These are phyloP conservation scores for Tulasnella sp. DNA, from an alignment of 768 basidiomycete species.

Conservation along the genomic window DNA sequence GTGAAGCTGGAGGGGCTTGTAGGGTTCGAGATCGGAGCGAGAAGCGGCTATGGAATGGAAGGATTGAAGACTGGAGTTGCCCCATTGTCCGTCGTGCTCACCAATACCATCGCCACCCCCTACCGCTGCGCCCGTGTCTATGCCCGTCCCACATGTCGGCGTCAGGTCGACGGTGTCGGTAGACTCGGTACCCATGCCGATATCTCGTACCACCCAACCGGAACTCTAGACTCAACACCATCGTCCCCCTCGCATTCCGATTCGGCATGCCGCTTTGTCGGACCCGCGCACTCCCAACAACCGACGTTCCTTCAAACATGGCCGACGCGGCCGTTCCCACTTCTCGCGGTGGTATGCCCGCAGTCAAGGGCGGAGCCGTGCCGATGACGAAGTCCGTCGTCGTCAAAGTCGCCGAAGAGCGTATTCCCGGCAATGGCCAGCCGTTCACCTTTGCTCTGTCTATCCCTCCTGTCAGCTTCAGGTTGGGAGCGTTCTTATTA, in stretches of 20 bases:
- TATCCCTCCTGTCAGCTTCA: too few species aligned
- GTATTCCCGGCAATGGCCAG: background rate
- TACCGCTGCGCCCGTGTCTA: background rate
- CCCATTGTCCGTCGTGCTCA: constrained; percentile 17
- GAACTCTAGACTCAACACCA: constrained; percentile 25
- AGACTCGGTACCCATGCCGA: constrained; percentile 21
- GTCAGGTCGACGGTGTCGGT: background rate
- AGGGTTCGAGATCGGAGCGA: constrained; percentile 39
- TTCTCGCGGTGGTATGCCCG: background rate
- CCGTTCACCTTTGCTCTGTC: background rate
- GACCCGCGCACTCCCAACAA: constrained; percentile 28
- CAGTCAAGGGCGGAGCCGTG: constrained; percentile 2
- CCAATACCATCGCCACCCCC: background rate
- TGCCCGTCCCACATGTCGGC: background rate
- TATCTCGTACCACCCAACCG: background rate
- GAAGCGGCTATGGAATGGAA: constrained; percentile 38
- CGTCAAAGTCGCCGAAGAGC: background rate
- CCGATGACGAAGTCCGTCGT: constrained; percentile 8
- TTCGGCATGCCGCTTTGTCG: constrained; percentile 29
- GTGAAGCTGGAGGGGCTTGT: constrained; percentile 39
- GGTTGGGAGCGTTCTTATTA: too few species aligned
- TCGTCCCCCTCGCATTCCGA: constrained; percentile 31
- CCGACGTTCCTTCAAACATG: constrained; percentile 6
- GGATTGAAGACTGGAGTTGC: background rate
- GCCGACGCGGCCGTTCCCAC: background rate